Evolutionary conservation across 2,329 filamentous ascomycete genomes (phyloP), one percentile per base, ranked within the genome.

Genomic region (Exophiala mesophila): DNA sequence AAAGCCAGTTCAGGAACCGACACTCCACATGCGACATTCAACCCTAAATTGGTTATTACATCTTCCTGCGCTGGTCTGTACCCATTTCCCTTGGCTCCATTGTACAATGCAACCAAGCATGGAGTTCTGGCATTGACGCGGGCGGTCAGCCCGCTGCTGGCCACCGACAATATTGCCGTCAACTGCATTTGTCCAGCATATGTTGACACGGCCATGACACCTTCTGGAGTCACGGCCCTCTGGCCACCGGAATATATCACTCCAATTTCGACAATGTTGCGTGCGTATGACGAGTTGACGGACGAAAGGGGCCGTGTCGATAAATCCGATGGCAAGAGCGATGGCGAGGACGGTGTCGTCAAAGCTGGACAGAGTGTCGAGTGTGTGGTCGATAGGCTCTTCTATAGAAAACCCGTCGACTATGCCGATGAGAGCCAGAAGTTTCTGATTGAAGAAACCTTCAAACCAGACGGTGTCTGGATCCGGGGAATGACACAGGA

Each of bases 31-130:
- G 6, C 18, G 3, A 4, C 20, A 29, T 53, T 42, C 40, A 41
- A 30, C 16, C 47, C 50, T 1, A 60, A 59, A 41, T 55, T 65
- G 29, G 55, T 65, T 26, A 53, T 63, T 21, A 66, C 63, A 4
- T 48, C 62, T 7, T 59, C 55, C 8, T 56, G 55, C 21, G 58
- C 57, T 1, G 63, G 57, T 6, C 46, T 65, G n/a, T 64, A 64
- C 41, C 55, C 58, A 2, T 46, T 61, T 2, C 55, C 59, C 3
- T 47, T 57, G 5, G 53, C 57, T 8, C 67, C 67, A 0, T 62
- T 67, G 44, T 71, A 71, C 45, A 61, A 61, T 1, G 61, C 66
- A 10, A 58, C 59, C 17, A 71, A 71, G 49, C 65, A 68, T 49
- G 67, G 59, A 5, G 53, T 70, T 10, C 53, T 70, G 1, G 66